Conservation (phyloP, 345 rosid genomes). For the Adansonia digitata region DNA sequence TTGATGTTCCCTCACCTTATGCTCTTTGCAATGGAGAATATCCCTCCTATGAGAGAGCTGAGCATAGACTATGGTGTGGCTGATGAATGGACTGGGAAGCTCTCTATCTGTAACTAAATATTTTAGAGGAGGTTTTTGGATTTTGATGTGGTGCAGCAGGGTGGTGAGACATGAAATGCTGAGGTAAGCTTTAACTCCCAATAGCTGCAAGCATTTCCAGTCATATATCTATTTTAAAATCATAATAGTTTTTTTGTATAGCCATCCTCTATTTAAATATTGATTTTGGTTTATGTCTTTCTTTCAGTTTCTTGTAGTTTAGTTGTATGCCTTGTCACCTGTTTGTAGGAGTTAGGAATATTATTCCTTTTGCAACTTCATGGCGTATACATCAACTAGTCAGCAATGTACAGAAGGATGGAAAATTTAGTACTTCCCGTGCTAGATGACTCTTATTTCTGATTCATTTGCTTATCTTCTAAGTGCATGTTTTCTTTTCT, state of each 20-base stretch:
- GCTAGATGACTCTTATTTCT: not conserved
- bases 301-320: not conserved
- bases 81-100: constrained; percentile 75
- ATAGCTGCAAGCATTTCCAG: not conserved
- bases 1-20: constrained; percentile 85
- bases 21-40: constrained; percentile 86
- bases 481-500: not conserved
- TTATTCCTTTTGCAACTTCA: not conserved
- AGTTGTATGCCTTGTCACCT: not conserved
- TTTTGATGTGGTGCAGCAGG: constrained; percentile 21
- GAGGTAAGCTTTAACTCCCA: constrained; percentile 27
- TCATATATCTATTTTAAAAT: not conserved
- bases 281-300: not conserved
- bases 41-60: constrained; percentile 83
- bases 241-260: not conserved
- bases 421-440: not conserved
- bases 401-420: not conserved
- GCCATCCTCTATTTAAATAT: not conserved
- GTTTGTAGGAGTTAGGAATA: constrained; percentile 1
- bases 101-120: constrained; percentile 56
- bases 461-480: not conserved
- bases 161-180: constrained; percentile 17
- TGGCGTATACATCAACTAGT: not conserved
- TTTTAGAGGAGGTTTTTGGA: constrained; percentile 15
- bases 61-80: constrained; percentile 92